These are phyloP conservation scores for Calycina herbarum DNA, from an alignment of 2,329 filamentous ascomycete genomes.

Conservation along the genomic window DNA sequence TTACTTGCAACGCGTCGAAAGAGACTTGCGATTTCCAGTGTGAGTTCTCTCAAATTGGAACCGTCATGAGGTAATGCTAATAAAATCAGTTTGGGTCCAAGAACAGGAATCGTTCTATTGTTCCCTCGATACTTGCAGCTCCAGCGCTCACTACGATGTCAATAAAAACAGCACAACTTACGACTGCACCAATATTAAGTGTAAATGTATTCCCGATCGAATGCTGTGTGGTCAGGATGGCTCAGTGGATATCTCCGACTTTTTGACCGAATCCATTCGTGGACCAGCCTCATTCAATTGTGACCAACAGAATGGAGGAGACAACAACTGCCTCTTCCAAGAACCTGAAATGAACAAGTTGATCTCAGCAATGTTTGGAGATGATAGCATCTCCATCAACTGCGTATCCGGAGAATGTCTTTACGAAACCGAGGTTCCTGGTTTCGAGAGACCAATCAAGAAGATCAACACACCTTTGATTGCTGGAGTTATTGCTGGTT, in stretches of 20 bases:
- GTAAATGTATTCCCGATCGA: conserved; percentile 82
- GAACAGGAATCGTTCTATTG: conserved; percentile 96
- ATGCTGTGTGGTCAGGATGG: conserved; percentile 93
- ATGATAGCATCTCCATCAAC: conserved; percentile 79
- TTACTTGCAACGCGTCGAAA: conserved; percentile 77
- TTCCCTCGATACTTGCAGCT: conserved; percentile 77
- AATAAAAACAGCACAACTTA: conserved; percentile 81
- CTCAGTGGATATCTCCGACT: conserved; percentile 89
- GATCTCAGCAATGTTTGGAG: conserved; percentile 86
- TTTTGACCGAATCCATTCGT: conserved; percentile 77
- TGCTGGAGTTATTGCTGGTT: conserved; percentile 85
- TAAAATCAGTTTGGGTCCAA: conserved; percentile 81
- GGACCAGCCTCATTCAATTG: conserved; percentile 86
- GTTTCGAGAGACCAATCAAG: conserved; percentile 85
- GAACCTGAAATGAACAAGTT: conserved; percentile 92
- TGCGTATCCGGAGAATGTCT: conserved; percentile 91
- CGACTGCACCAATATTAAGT: conserved; percentile 79
- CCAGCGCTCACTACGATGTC: conserved; percentile 66
- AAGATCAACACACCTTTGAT: conserved; percentile 97
- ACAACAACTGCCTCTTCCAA: conserved; percentile 74
- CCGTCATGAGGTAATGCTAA: conserved; percentile 15
- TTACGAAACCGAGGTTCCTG: conserved; percentile 88
- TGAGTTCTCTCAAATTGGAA: conserved; percentile 44
- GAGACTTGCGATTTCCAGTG: conserved; percentile 92
- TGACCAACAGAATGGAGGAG: conserved; percentile 61